A percentile compares a stretch with the other conserved stretches of the same genome.
Evolutionary conservation across 2,329 filamentous ascomycete species (phyloP).

Genomic region (Sporothrix euskadiensis): DNA sequence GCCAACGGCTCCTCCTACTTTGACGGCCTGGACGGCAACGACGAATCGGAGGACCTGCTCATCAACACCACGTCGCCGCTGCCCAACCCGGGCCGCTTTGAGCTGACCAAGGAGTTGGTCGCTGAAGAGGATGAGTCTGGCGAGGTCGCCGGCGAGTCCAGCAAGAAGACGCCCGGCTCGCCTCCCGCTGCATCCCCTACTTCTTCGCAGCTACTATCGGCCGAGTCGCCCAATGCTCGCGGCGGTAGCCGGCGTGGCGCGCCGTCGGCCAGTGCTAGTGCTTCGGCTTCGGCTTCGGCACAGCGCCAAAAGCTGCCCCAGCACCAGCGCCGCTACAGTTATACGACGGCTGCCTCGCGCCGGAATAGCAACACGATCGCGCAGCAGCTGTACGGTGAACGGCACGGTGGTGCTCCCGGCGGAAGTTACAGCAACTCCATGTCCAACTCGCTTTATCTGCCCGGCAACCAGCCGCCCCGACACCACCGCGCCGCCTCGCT

Average conservation of each 20-base stretch:
- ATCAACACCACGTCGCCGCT: constrained; percentile 63
- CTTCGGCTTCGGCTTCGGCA: constrained; percentile 37
- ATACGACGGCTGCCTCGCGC: constrained; percentile 50
- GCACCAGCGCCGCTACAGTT: constrained; percentile 57
- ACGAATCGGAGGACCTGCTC: constrained; percentile 65
- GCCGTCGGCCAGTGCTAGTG: constrained; percentile 36
- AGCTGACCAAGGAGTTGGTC: constrained; percentile 55
- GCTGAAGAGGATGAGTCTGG: constrained; percentile 42
- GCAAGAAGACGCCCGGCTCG: not conserved
- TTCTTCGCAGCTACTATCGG: not conserved
- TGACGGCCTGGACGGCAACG: constrained; percentile 30
- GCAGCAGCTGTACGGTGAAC: constrained; percentile 51
- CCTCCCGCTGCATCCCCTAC: not conserved
- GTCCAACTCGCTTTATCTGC: constrained; percentile 12
- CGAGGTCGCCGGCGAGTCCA: not conserved
- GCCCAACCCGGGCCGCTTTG: constrained; percentile 74
- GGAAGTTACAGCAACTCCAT: constrained; percentile 10
- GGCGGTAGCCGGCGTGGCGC: constrained; percentile 25
- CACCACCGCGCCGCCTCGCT: constrained; percentile 31
- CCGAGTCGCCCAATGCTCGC: not conserved
- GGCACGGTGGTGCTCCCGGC: constrained; percentile 29
- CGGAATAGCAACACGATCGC: constrained; percentile 54
- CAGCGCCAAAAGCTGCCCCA: constrained; percentile 45
- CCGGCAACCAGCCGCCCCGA: not conserved
- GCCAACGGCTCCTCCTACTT: constrained; percentile 15